Evolutionary conservation across 257 asterid genomes (phyloP).

Genomic region (Schizonepeta tenuifolia): DNA sequence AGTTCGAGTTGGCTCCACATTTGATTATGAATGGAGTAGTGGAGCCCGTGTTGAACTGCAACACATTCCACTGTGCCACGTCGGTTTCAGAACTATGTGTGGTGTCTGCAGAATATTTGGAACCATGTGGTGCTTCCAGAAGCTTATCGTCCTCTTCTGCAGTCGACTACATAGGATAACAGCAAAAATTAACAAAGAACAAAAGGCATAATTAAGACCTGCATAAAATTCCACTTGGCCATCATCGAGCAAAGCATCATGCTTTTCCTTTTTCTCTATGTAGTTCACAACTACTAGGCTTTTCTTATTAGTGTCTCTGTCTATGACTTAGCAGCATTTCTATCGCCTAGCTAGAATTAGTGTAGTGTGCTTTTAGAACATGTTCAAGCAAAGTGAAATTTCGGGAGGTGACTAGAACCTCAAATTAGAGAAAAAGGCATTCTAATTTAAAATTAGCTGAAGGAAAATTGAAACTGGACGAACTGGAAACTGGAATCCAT

Average conservation of each 20-base stretch:
- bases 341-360: too few species aligned
- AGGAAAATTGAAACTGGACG: neutral
- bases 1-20: constrained; percentile 95
- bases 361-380: too few species aligned
- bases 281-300: too few species aligned
- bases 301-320: too few species aligned
- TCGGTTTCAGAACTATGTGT: constrained; percentile 67
- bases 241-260: too few species aligned
- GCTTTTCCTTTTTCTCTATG: too few species aligned
- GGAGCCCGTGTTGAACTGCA: constrained; percentile 96
- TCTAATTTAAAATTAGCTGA: too few species aligned
- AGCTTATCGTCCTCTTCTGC: constrained; percentile 79
- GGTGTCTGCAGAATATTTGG: constrained; percentile 45
- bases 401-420: too few species aligned
- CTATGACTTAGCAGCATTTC: too few species aligned
- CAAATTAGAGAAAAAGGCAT: neutral
- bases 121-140: constrained; percentile 44
- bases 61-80: constrained; percentile 95
- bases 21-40: constrained; percentile 88
- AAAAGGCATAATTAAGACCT: neutral
- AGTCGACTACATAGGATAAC: constrained; percentile 54
- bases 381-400: neutral
- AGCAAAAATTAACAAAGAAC: neutral
- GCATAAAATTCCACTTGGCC: neutral
- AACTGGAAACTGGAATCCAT: constrained; percentile 6